Evolutionary conservation across 176 grass and related monocot genomes (phyloP), one percentile per base, ranked within the genome.

Genomic region (Tillandsia leiboldiana): DNA sequence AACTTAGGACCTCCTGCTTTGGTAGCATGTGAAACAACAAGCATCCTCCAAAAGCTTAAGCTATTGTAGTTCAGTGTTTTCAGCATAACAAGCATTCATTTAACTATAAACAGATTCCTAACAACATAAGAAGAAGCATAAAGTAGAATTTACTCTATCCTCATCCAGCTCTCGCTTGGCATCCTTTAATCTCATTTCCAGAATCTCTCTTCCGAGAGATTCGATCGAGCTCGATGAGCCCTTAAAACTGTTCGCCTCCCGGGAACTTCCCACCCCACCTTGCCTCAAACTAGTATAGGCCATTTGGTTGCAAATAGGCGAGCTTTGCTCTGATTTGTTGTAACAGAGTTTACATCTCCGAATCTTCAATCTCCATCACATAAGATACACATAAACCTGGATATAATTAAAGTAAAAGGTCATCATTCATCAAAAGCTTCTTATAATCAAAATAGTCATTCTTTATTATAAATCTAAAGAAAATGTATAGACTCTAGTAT

Each of bases 201-300:
- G 75, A 63, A 97, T 87, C 78, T 87, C 93, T 78, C 89, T 92
- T 64, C 86, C 85, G 9, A 97, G 84, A 75, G 78, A 83, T 62
- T 97, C 93, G 15, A 87, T 74, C 4, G 89, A 90, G 70, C 77
- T 81, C 24, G 83, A 81, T 26, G 73, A 74, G 12, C 86, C 83
- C 74, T 87, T 97, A 14, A 81, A 77, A 64, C 72, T 75, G 73
- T 26, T 92, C 50, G 59, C 81, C 42, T 65, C 71, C 63, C 74
- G 72, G 13, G 93, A 90, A 83, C 82, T 90, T 65, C 93, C 89
- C 54, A 76, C 77, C 4, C 70, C 84, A 26, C 66, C 59, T 29
- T 90, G 84, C 73, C 84, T 90, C 33, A 76, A 63, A 9, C 81
- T 79, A 26, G 81, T 72, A 77, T 72, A 87, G 12, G 88, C 75